These are phyloP conservation scores for Metarhizium sp. DNA, from an alignment of 2,329 filamentous ascomycete species.

Conservation along the genomic window DNA sequence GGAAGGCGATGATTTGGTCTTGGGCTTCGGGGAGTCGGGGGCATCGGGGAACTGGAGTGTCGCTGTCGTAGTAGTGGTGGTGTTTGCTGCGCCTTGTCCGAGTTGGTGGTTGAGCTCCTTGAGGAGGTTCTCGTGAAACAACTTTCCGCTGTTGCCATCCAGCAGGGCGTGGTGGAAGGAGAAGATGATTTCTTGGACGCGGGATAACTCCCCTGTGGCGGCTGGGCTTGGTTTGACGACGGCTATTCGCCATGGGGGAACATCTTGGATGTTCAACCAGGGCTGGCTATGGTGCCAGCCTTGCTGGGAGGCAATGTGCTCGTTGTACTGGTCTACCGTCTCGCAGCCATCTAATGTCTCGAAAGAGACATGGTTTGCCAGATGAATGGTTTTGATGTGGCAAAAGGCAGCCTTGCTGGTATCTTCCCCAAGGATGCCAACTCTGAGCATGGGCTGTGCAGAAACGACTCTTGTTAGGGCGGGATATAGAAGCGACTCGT, in stretches of 20 bases:
- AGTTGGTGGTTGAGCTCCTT: constrained; percentile 26
- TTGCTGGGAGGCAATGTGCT: constrained; percentile 21
- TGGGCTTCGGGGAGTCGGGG: constrained; percentile 26
- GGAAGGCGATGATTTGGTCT: constrained; percentile 32
- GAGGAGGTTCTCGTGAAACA: constrained; percentile 40
- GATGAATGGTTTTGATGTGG: constrained; percentile 30
- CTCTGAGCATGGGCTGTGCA: constrained; percentile 36
- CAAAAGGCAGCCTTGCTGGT: constrained; percentile 34
- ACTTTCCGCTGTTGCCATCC: constrained; percentile 38
- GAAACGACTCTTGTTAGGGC: constrained; percentile 31
- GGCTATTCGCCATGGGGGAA: constrained; percentile 38
- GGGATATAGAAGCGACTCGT: constrained; percentile 18
- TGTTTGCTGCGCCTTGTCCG: background rate
- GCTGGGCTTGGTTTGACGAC: constrained; percentile 19
- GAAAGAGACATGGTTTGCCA: constrained; percentile 33
- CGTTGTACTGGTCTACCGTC: constrained; percentile 19
- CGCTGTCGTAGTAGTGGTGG: background rate
- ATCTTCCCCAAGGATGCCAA: constrained; percentile 37
- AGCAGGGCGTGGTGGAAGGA: constrained; percentile 42
- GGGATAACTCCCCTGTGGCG: constrained; percentile 5
- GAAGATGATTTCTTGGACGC: constrained; percentile 33
- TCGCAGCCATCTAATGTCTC: constrained; percentile 11
- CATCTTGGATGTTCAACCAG: constrained; percentile 29
- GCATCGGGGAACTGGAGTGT: constrained; percentile 21
- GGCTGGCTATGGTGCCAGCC: constrained; percentile 29